Conservation (phyloP, 176 grass and related monocot species). For the Calamus simplicifolius region DNA sequence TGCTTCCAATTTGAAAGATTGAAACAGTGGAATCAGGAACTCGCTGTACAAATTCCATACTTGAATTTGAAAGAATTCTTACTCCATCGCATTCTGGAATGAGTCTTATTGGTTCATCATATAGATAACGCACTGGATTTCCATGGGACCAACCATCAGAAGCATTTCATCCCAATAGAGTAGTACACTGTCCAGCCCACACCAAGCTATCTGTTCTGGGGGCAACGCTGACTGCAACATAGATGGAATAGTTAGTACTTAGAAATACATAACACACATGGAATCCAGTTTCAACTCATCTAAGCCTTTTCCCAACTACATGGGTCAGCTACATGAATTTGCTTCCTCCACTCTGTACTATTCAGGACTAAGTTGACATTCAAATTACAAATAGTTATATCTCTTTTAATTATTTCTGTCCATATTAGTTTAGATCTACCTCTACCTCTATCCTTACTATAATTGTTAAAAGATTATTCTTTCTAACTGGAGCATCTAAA, state of each 20-base stretch:
- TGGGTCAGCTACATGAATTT: too few relatives aligned
- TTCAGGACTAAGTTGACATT: too few relatives aligned
- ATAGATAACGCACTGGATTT: constrained; percentile 72
- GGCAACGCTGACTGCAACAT: constrained; percentile 75
- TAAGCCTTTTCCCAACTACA: too few relatives aligned
- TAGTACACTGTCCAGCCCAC: constrained; percentile 86
- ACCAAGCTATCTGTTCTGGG: constrained; percentile 95
- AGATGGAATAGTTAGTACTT: neutral
- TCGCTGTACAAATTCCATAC: constrained; percentile 92
- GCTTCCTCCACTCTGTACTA: too few relatives aligned
- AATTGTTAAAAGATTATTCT: too few relatives aligned
- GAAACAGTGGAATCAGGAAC: constrained; percentile 79
- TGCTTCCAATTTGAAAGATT: constrained; percentile 89
- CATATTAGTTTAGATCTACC: too few relatives aligned
- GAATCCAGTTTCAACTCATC: too few relatives aligned
- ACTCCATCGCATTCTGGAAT: constrained; percentile 95
- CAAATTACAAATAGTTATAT: too few relatives aligned
- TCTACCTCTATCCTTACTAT: too few relatives aligned
- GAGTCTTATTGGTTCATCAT: constrained; percentile 89
- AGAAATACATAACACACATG: too few relatives aligned
- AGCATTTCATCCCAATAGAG: constrained; percentile 83
- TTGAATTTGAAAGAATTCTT: constrained; percentile 91
- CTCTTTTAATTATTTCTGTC: too few relatives aligned
- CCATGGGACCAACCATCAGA: constrained; percentile 89
- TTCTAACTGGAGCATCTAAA: too few relatives aligned